Base-by-base conservation (phyloP, 768 basidiomycete species). In the Lentinula edodes region DNA sequence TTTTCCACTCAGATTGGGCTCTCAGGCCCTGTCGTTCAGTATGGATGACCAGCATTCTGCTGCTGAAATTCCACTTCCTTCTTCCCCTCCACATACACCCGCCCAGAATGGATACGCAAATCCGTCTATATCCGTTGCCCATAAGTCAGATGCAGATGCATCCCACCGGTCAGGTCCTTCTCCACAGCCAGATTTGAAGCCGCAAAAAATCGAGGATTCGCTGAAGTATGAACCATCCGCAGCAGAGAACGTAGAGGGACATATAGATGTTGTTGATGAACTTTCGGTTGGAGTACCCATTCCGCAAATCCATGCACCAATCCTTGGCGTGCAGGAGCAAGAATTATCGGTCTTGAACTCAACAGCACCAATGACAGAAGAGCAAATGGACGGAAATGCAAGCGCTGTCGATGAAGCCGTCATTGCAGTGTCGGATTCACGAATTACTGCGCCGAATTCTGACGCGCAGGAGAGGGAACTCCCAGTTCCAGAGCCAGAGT, bases 41-140 rank as follows among this genome's bases (percentile, higher is more conserved):
- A 60, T 60, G 59, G 48, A 60, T 28, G 59, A n/a, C 20, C 59
- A 51, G 20, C n/a, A 28, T 15, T 41, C 16, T 34, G 50, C 51
- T 10, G 50, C 28, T n/a, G 16, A 60, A 32, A 42, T 52, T 34
- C 36, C 59, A 18, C 51, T 52, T 18, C 59, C 59, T 52, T 52
- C 59, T 7, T 43, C 51, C 5, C 59, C 59, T 23, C 12, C 51
- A 10, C 23, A 16, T 8, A 36, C 38, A 34, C 56, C 32, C 56
- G 45, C 32, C 42, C 32, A 32, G 20, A 58, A 58, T 39, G 58
- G 46, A n/a, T 6, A 59, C 34, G 58, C 18, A 10, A n/a, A 46
- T 20, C 18, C 32, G 32, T 59, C 46, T 38, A 51, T 59, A 35
- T 36, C 58, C 16, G n/a, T 48, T n/a, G 34, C 50, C 12, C 45